Conservation (phyloP, 345 rosid species). For the Salix arbutifolia region DNA sequence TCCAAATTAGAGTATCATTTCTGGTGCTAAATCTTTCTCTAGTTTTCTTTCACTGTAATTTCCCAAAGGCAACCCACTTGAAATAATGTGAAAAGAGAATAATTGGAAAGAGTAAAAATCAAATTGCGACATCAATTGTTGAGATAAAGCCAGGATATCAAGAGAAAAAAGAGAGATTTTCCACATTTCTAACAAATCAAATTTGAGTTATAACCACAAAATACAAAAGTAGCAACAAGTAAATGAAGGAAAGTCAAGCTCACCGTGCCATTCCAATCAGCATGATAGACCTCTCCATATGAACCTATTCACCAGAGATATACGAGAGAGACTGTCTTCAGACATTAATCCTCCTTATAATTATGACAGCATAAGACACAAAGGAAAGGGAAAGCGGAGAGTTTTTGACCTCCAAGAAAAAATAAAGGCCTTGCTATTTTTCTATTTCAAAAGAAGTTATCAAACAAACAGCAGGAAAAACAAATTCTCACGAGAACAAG, state of each 20-base stretch:
- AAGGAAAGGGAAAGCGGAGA: background rate
- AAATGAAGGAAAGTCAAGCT: constrained; percentile 29
- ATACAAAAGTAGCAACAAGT: background rate
- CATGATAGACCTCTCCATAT: constrained; percentile 96
- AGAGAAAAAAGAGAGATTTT: background rate
- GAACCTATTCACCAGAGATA: constrained; percentile 50
- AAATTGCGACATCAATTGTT: no score
- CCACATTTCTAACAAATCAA: background rate
- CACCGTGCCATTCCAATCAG: constrained; percentile 99
- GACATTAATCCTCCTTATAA: background rate
- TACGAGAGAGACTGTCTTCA: background rate
- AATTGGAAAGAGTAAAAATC: background rate
- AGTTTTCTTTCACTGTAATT: background rate
- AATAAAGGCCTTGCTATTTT: background rate
- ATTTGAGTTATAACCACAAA: background rate
- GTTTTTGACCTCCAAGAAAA: background rate
- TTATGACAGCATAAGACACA: background rate
- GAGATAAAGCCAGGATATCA: background rate
- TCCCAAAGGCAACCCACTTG: background rate
- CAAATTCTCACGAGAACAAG: background rate
- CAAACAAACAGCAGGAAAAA: background rate
- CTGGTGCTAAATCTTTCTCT: background rate
- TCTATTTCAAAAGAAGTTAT: background rate
- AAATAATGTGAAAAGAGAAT: background rate
- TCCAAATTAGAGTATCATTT: background rate